Evolutionary conservation across 805 yeast genomes (phyloP).

Genomic region (Ogataea parapolymorpha): DNA sequence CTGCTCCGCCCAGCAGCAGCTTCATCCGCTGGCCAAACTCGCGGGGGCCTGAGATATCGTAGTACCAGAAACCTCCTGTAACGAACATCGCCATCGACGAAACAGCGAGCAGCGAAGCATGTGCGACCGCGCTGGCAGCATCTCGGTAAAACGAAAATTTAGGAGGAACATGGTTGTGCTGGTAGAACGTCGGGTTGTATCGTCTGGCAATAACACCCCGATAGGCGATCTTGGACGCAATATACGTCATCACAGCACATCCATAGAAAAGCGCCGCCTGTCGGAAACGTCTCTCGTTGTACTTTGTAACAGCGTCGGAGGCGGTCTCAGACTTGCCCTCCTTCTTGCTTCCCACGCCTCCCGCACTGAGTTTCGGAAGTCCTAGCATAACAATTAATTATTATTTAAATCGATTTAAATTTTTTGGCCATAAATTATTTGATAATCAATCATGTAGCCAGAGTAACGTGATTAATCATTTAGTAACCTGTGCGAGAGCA

Average conservation of each 20-base stretch:
- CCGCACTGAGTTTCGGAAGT: conserved; percentile 26
- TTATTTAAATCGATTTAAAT: not conserved
- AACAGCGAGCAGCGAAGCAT: conserved; percentile 73
- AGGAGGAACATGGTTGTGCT: conserved; percentile 85
- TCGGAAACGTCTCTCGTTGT: conserved; percentile 57
- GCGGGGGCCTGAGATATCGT: conserved; percentile 62
- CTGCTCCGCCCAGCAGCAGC: conserved; percentile 63
- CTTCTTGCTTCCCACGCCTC: conserved; percentile 30
- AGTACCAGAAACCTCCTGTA: conserved; percentile 76
- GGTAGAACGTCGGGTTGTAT: conserved; percentile 72
- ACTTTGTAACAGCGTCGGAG: conserved; percentile 40
- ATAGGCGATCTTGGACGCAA: conserved; percentile 71
- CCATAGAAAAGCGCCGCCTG: conserved; percentile 74
- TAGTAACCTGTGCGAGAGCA: conserved; percentile 9
- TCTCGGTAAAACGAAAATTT: conserved; percentile 76
- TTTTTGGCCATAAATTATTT: not conserved
- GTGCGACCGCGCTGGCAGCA: conserved; percentile 80
- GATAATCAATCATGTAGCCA: too few relatives aligned
- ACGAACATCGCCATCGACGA: conserved; percentile 69
- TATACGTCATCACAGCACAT: conserved; percentile 67
- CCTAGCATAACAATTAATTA: conserved; percentile 8
- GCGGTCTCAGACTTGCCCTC: conserved; percentile 26
- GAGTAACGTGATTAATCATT: not conserved
- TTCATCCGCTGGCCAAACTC: conserved; percentile 75
- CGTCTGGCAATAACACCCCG: conserved; percentile 70